phyloP scores from a whole-genome alignment of 768 basidiomycete species.

The Lanmaoa pseudosensibilis region DNA sequence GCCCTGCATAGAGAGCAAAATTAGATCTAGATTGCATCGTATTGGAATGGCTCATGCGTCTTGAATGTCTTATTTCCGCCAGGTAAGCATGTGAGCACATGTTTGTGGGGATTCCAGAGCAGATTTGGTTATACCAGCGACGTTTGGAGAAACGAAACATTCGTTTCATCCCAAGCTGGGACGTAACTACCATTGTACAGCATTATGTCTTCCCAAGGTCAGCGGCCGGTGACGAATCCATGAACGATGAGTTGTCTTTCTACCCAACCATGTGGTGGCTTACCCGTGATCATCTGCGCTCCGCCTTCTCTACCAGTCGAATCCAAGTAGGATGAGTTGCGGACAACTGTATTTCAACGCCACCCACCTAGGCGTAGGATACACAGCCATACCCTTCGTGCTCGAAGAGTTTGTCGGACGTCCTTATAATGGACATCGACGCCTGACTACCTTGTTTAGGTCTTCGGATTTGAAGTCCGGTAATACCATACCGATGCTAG shows the following conservation, averaged over 20 bases:
- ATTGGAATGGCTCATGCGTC: constrained; percentile 4
- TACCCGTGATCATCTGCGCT: neutral
- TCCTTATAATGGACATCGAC: neutral
- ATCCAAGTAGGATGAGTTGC: neutral
- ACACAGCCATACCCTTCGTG: neutral
- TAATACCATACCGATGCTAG: neutral
- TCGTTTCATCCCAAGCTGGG: constrained; percentile 16
- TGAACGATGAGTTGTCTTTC: neutral
- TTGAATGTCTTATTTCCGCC: constrained; percentile 9
- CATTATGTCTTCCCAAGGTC: neutral
- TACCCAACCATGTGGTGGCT: neutral
- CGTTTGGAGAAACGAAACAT: constrained; percentile 15
- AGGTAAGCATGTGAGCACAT: constrained; percentile 3
- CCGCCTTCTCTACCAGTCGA: neutral
- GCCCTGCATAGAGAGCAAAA: neutral
- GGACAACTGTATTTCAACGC: neutral
- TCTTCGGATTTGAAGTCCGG: constrained; percentile 16
- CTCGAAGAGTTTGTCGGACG: neutral
- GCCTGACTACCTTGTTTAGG: neutral
- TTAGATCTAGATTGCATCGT: neutral
- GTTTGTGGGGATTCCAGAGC: neutral
- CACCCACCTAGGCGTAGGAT: neutral
- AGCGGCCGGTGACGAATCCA: neutral
- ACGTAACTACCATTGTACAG: neutral
- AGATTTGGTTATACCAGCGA: neutral